Base-by-base conservation (phyloP, 495 filamentous ascomycete species). In the Chaetomidium leptoderma region DNA sequence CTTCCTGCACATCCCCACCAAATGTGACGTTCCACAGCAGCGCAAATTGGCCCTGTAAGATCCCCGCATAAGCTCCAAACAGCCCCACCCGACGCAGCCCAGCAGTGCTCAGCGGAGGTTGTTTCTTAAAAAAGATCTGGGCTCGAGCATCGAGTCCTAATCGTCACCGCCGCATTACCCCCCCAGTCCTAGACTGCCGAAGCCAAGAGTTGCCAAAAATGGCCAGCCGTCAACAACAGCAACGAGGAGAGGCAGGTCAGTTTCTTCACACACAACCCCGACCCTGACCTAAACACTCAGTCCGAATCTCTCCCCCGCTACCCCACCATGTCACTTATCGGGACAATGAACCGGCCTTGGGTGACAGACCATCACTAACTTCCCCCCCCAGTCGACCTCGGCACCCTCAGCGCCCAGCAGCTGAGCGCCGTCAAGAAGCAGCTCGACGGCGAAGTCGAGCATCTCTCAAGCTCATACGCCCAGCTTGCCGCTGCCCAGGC, bases 361-460 rank as follows among this genome's bases (percentile, higher is more conserved):
- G n/a, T 39, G 24, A 37, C 45, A 30, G 9, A 42, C 36, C n/a
- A n/a, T 7, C 8, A 51, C 32, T 21, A 21, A 51, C 47, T n/a
- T n/a, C n/a, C 19, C 7, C 2, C 14, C 27, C 14, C 43, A 77
- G 75, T 77, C 55, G 73, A 72, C 50, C 75, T 83, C 61, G 74
- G 74, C 67, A 73, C 58, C 60, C 76, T 83, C 50, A 76, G 70
- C 58, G 70, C 74, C 6, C 74, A 78, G 48, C 79, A 82, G 65
- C 76, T 82, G 29, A 75, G 60, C 50, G 77, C 79, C 55, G 83
- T 97, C 40, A 96, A 97, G 75, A 90, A 93, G 70, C 92, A 95
- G 68, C 88, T 98, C 57, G 92, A 95, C 70, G 85, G 91, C 61
- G 93, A 98, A 67, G 83, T 98, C 59, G 88, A 95, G 68, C 91